A percentile compares a stretch with the other conserved stretches of the same genome.
Evolutionary conservation across 2,329 filamentous ascomycete species (phyloP).

Genomic region (Phialophora tarda): DNA sequence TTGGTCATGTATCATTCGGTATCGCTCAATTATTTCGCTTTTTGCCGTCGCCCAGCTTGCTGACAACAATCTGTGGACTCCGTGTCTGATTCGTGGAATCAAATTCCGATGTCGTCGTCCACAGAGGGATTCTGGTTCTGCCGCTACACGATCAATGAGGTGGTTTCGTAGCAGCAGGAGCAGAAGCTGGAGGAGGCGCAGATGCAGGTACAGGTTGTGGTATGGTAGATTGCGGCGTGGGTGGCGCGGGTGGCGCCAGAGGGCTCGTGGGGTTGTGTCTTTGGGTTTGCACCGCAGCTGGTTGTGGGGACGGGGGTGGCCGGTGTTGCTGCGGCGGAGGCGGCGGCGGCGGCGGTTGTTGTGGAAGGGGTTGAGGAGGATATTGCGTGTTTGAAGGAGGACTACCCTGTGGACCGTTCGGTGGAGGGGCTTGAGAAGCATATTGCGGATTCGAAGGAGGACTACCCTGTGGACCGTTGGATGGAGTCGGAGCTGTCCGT

Average conservation of each 20-base stretch:
- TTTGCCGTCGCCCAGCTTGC: not conserved
- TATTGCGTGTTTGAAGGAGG: conserved; percentile 4
- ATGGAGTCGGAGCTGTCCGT: conserved; percentile 11
- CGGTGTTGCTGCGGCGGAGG: not conserved
- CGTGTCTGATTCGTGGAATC: not conserved
- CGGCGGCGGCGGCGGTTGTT: conserved; percentile 5
- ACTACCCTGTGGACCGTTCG: conserved; percentile 1
- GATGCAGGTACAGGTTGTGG: not conserved
- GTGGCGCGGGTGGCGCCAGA: not conserved
- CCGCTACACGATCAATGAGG: not conserved
- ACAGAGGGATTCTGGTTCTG: not conserved
- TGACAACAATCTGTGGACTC: not conserved
- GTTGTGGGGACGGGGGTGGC: conserved; percentile 7
- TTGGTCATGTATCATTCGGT: not conserved
- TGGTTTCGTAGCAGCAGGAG: not conserved
- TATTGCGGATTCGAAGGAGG: conserved; percentile 5
- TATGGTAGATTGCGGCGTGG: not conserved
- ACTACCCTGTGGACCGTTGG: not conserved
- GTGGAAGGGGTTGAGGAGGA: conserved; percentile 12
- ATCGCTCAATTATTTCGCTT: not conserved
- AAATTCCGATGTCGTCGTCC: not conserved
- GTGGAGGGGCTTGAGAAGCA: not conserved
- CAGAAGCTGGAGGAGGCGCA: not conserved
- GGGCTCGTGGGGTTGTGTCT: not conserved
- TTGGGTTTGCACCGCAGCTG: not conserved